phyloP scores from a whole-genome alignment of 1,284 basidiomycete species.

The Pascua guehoae region DNA sequence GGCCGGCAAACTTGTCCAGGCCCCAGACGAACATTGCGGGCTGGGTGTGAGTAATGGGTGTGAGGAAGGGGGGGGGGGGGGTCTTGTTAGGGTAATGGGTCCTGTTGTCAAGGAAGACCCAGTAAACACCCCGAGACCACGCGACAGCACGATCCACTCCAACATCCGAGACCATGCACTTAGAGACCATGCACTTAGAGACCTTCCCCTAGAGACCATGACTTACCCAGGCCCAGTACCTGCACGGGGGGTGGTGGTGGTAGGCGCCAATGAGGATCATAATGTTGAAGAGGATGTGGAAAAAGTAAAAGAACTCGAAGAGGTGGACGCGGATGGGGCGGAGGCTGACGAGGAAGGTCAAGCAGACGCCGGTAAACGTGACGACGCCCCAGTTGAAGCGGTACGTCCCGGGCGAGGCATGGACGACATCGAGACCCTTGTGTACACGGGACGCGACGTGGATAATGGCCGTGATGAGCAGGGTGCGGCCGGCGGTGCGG shows the following conservation, averaged over 20 bases:
- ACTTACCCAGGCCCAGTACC: neutral
- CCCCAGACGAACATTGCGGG: conserved; percentile 12
- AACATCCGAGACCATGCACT: no score
- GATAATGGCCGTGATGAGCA: conserved; percentile 32
- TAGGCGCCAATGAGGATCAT: neutral
- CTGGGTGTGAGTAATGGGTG: neutral
- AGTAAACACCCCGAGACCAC: no score
- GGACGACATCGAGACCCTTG: conserved; percentile 1
- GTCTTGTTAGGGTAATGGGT: no score
- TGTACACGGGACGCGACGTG: conserved; percentile 25
- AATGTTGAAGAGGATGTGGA: conserved; percentile 5
- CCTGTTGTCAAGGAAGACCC: no score
- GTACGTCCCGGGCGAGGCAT: neutral
- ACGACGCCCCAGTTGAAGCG: neutral
- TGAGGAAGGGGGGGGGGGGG: neutral
- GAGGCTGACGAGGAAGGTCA: conserved; percentile 51
- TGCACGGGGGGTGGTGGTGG: neutral
- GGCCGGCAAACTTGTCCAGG: conserved; percentile 1
- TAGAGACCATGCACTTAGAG: no score
- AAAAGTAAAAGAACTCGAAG: conserved; percentile 4
- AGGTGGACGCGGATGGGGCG: conserved; percentile 19
- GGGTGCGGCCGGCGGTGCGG: conserved; percentile 29
- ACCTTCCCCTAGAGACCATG: no score
- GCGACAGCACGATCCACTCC: no score
- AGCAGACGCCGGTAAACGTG: conserved; percentile 39